Percentiles rank a stretch among this genome's conserved stretches.
Evolutionary conservation across 257 asterid species (phyloP).

Genomic region (Solanum bulbocastanum): DNA sequence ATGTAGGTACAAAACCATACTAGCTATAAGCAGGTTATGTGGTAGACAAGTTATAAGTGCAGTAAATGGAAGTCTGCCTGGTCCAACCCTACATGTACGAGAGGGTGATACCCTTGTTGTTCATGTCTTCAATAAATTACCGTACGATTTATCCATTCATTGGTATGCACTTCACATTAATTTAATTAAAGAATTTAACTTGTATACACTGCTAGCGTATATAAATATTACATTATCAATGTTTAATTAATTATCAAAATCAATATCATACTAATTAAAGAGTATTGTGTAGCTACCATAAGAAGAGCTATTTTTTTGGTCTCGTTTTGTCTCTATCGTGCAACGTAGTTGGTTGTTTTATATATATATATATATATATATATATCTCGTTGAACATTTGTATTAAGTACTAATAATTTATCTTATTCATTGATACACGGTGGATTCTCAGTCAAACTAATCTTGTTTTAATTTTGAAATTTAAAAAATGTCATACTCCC

Average conservation of each 20-base stretch:
- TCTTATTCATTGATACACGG: not conserved
- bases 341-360: not conserved
- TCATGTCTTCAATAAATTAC: conserved; percentile 46
- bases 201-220: not conserved
- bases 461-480: not conserved
- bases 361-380: too few relatives aligned
- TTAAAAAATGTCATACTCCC: not conserved
- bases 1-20: conserved; percentile 51
- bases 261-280: not conserved
- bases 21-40: conserved; percentile 35
- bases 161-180: conserved; percentile 27
- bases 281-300: not conserved
- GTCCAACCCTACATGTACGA: conserved; percentile 41
- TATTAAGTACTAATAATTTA: not conserved
- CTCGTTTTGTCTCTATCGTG: not conserved
- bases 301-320: not conserved
- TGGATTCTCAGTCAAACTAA: not conserved
- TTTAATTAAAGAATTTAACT: not conserved
- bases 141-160: conserved; percentile 53
- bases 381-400: not conserved
- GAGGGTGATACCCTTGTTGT: conserved; percentile 65
- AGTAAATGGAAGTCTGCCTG: conserved; percentile 62
- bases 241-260: not conserved
- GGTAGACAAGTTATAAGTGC: conserved; percentile 41
- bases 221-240: not conserved